Evolutionary conservation across 1,284 basidiomycete genomes (phyloP), one percentile per base, ranked within the genome.

Genomic region (Cutaneotrichosporon cutaneum): DNA sequence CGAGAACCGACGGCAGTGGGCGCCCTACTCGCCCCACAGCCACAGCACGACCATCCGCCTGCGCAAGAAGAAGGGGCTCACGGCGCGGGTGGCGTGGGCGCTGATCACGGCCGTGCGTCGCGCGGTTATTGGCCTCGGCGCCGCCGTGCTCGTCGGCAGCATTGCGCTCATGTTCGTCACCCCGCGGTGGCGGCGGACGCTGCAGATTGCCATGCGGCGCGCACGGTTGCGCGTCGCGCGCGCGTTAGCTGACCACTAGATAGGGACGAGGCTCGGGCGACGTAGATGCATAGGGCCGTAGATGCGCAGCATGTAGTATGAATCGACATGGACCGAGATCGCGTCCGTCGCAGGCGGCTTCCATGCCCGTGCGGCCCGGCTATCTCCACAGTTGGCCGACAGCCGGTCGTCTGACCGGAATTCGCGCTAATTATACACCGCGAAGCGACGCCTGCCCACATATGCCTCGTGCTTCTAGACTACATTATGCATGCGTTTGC

Each of bases 41-140:
- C 35, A 57, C 57, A 58, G 56, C 22, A 68, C 64, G 11, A 68
- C 68, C 4, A 55, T 70, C 8, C 60, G 66, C 39, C 44, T 62
- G 24, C 56, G 58, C n/a, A 59, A 54, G 27, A 66, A 59, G 56
- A 63, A 61, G 44, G 67, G 72, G 2, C 58, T 75, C 44, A 68
- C 65, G 4, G 51, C 69, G n/a, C 66, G 76, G 22, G 63, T 73
- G 4, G 36, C 75, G 0, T 76, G 71, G 70, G 68, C 64, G 16
- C 52, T 77, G 24, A 48, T 77, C 11, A 62, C 61, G 4, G 66
- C 69, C 21, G 39, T 75, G 3, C 69, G 74, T 33, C 62, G 76
- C n/a, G 72, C 71, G 1, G 63, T 69, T 45, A 54, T 77, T 24
- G 76, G 75, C 62, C 51, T 72, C 9, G 70, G 73, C 35, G 67